Evolutionary conservation across 768 basidiomycete species (phyloP).

Genomic region (Pulveroboletus frians): DNA sequence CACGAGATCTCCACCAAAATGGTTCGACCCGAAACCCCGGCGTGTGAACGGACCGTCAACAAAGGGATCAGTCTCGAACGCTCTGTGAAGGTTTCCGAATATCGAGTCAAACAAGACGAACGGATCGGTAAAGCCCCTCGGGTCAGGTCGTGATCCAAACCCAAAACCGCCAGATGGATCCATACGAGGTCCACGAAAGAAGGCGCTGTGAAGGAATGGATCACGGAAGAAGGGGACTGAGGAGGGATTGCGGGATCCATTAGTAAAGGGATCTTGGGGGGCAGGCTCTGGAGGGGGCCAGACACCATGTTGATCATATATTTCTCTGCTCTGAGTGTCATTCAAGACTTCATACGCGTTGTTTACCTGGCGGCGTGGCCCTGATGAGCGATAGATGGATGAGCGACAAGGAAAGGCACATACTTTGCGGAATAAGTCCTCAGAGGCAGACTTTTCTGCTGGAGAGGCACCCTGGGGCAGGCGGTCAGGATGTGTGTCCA

Average conservation of each 20-base stretch:
- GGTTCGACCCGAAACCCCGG: slow-evolving; percentile 13
- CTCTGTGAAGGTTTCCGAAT: slow-evolving; percentile 48
- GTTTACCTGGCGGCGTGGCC: slow-evolving; percentile 45
- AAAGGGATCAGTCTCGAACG: slow-evolving; percentile 34
- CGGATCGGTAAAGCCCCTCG: slow-evolving; percentile 59
- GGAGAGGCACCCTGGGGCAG: slow-evolving; percentile 50
- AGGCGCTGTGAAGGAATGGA: slow-evolving; percentile 12
- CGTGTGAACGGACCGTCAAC: slow-evolving; percentile 21
- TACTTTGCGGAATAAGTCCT: slow-evolving; percentile 51
- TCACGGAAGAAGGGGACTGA: slow-evolving; percentile 16
- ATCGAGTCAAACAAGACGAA: slow-evolving; percentile 70
- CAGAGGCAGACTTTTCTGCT: slow-evolving; percentile 54
- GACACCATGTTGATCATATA: slow-evolving; percentile 65
- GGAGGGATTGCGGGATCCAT: slow-evolving; percentile 17
- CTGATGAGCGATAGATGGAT: not conserved
- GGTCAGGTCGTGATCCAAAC: slow-evolving; percentile 13
- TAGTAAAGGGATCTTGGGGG: slow-evolving; percentile 11
- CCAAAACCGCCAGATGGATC: slow-evolving; percentile 27
- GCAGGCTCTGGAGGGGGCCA: slow-evolving; percentile 60
- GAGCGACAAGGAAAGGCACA: not conserved
- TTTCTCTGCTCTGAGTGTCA: slow-evolving; percentile 54
- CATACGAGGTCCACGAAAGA: slow-evolving; percentile 20
- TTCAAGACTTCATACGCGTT: slow-evolving; percentile 75
- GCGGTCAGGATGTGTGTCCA: slow-evolving; percentile 75
- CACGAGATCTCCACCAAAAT: slow-evolving; percentile 13